A percentile compares a stretch with the other conserved stretches of the same genome.
Conservation (phyloP, 306 rosid species). For the Fagus crenata region DNA sequence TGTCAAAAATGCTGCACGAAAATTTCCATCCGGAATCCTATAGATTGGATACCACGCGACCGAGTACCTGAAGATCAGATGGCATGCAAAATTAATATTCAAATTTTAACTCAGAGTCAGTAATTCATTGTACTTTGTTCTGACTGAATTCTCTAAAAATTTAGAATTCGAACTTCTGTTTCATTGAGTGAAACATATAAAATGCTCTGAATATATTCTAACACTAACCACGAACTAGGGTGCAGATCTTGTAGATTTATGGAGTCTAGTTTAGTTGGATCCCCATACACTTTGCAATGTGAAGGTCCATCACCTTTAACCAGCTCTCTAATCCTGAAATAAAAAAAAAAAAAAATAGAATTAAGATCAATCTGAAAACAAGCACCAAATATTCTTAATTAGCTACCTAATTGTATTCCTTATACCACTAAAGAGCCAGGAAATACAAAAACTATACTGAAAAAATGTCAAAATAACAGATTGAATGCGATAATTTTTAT, state of each 20-base stretch:
- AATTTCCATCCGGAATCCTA: constrained; percentile 80
- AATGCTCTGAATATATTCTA: constrained; percentile 12
- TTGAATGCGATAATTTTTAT: not conserved
- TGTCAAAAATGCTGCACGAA: constrained; percentile 82
- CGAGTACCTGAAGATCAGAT: constrained; percentile 67
- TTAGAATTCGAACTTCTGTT: constrained; percentile 8
- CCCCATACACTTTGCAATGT: constrained; percentile 54
- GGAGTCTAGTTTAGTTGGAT: constrained; percentile 60
- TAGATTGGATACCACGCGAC: constrained; percentile 97
- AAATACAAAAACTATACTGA: no score
- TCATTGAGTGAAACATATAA: constrained; percentile 4
- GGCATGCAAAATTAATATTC: constrained; percentile 26
- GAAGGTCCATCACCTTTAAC: constrained; percentile 44
- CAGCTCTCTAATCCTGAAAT: constrained; percentile 68
- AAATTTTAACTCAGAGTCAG: constrained; percentile 21
- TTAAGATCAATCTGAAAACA: constrained; percentile 20
- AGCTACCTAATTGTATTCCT: not conserved
- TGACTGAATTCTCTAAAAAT: constrained; percentile 11
- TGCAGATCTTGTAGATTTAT: constrained; percentile 63
- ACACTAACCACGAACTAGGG: constrained; percentile 72
- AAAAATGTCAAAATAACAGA: not conserved
- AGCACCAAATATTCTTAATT: not conserved
- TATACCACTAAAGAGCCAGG: no score
- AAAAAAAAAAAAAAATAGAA: constrained; percentile 15
- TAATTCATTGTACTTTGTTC: constrained; percentile 13